Base-by-base conservation (phyloP, 768 basidiomycete species). In the Sarcodon sp. region DNA sequence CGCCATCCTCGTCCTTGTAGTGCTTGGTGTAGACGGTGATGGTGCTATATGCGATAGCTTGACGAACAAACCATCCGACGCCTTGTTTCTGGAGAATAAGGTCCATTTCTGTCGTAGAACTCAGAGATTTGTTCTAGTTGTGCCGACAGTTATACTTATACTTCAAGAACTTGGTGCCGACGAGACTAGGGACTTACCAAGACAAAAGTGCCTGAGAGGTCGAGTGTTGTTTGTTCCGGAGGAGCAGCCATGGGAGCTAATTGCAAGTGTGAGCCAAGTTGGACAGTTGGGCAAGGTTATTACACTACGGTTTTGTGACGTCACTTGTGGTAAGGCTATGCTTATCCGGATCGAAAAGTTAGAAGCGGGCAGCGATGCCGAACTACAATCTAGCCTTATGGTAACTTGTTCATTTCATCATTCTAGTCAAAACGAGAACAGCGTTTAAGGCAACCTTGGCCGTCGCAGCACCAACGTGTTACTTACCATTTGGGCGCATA, bases 21-120 rank as follows among this genome's bases (percentile, higher is more conserved):
- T 88, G 65, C 50, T 76, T 82, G 56, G 86, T 59, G 39, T 47
- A 47, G 35, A 87, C 72, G 18, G 78, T 82, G 43, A 88, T 55
- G 13, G 73, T 77, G 33, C 72, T 79, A 27, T 67, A 33, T 18
- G 58, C 48, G 55, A 89, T 87, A 21, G 73, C 60, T 50, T 71
- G 78, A 53, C 87, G 76, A 54, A 68, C 82, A 43, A 79, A 50
- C 86, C 86, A 89, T 33, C 79, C 60, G 33, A 89, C 70, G 45
- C 87, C 87, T 59, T 88, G 87, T 3, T 82, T 66, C 33, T 61
- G 59, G 37, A 89, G 76, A 51, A 89, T 79, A 27, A 38, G 37
- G 39, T 16, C 27, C 27, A 69, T 68, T 46, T 87, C 84, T 4
- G 71, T 69, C 32, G 58, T 55, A 54, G 80, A 83, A 36, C 79